Evolutionary conservation across 192 early-diverging fungal genomes (phyloP).

Genomic region (Physocladia obscura): DNA sequence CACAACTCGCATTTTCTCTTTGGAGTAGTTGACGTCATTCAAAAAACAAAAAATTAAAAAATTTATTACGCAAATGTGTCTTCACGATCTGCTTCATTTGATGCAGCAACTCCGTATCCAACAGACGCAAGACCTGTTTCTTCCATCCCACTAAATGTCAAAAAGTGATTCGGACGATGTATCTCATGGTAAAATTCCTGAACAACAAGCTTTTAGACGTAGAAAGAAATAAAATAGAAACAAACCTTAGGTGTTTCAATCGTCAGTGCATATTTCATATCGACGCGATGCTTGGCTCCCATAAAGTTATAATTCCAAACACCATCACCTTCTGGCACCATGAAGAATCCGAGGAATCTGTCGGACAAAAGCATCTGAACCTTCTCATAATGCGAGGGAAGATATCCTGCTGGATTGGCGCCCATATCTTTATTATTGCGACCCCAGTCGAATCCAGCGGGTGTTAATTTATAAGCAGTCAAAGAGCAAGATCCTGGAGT

Average conservation of each 20-base stretch:
- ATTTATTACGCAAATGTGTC: slow-evolving; percentile 46
- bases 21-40: too few species aligned
- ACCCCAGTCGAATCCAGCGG: slow-evolving; percentile 97
- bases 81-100: slow-evolving; percentile 47
- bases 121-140: slow-evolving; percentile 39
- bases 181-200: slow-evolving; percentile 92
- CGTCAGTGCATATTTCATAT: slow-evolving; percentile 89
- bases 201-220: neutral
- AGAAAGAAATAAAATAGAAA: slow-evolving; percentile 2
- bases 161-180: slow-evolving; percentile 93
- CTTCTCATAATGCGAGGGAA: slow-evolving; percentile 87
- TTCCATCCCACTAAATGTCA: slow-evolving; percentile 70
- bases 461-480: slow-evolving; percentile 92
- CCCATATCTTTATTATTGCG: slow-evolving; percentile 84
- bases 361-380: slow-evolving; percentile 97
- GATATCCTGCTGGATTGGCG: slow-evolving; percentile 81
- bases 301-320: slow-evolving; percentile 99
- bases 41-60: too few species aligned
- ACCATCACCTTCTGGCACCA: slow-evolving; percentile 91
- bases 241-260: slow-evolving; percentile 83
- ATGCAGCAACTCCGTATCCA: slow-evolving; percentile 43
- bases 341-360: slow-evolving; percentile 96
- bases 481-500: slow-evolving; percentile 97
- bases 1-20: too few species aligned
- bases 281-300: slow-evolving; percentile 86